These are phyloP conservation scores for Talaromyces wortmannii DNA, from an alignment of 495 filamentous ascomycete species.

Conservation along the genomic window DNA sequence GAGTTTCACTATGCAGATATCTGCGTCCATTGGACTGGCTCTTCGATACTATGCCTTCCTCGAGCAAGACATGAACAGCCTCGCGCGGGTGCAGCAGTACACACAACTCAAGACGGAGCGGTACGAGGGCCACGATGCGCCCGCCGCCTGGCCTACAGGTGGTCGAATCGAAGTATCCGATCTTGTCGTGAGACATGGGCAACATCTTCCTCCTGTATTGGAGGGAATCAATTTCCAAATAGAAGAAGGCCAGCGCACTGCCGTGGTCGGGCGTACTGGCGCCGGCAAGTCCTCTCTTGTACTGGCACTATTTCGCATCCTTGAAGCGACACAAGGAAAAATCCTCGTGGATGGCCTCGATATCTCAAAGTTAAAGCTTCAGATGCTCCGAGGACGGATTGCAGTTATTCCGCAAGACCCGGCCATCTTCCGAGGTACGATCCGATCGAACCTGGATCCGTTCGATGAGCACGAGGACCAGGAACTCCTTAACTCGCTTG, in stretches of 20 bases:
- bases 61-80: constrained; percentile 79
- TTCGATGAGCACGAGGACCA: constrained; percentile 65
- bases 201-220: constrained; percentile 66
- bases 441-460: constrained; percentile 77
- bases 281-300: constrained; percentile 82
- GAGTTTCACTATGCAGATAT: constrained; percentile 47
- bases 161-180: constrained; percentile 67
- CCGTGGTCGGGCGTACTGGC: constrained; percentile 79
- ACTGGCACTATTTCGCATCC: constrained; percentile 74
- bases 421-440: constrained; percentile 78
- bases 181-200: constrained; percentile 67
- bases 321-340: constrained; percentile 62
- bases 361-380: constrained; percentile 65
- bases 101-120: constrained; percentile 63
- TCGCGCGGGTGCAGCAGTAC: constrained; percentile 79
- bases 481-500: constrained; percentile 66
- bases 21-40: constrained; percentile 35
- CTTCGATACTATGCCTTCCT: constrained; percentile 43
- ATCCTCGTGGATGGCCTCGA: constrained; percentile 73
- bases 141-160: constrained; percentile 74
- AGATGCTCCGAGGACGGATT: constrained; percentile 65
- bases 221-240: constrained; percentile 67
- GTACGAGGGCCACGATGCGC: constrained; percentile 47
- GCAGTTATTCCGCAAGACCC: constrained; percentile 85
- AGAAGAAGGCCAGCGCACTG: constrained; percentile 66